Percentiles rank a stretch among this genome's conserved stretches.
phyloP scores from a whole-genome alignment of 1,139 yeast genomes.

The Debaryomyces singareniensis region DNA sequence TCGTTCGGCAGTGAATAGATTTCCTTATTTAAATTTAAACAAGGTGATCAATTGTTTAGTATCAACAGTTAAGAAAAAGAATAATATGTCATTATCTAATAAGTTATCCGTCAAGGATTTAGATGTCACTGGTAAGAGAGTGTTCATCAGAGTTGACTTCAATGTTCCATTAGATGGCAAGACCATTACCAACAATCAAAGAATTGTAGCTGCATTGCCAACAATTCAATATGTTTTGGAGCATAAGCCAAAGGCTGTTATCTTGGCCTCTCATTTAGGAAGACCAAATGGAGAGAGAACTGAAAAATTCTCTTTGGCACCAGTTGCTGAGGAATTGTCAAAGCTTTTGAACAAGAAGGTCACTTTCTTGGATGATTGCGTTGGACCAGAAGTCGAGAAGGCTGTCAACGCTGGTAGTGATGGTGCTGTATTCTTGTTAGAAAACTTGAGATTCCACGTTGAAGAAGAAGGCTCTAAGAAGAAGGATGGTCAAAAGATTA shows the following conservation, averaged over 20 bases:
- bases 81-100: conserved; percentile 76
- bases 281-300: conserved; percentile 91
- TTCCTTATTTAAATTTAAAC: background rate
- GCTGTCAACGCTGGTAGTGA: conserved; percentile 62
- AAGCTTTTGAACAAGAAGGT: conserved; percentile 64
- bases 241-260: conserved; percentile 80
- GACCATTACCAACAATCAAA: conserved; percentile 95
- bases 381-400: conserved; percentile 78
- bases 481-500: conserved; percentile 81
- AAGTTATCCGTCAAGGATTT: conserved; percentile 90
- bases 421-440: conserved; percentile 78
- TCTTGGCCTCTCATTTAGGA: conserved; percentile 94
- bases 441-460: conserved; percentile 94
- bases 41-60: background rate
- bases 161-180: conserved; percentile 95
- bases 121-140: conserved; percentile 80
- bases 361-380: conserved; percentile 78
- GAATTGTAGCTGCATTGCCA: conserved; percentile 97
- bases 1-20: too few species aligned
- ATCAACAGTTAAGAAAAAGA: conserved; percentile 1
- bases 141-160: conserved; percentile 95
- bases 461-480: conserved; percentile 91
- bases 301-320: conserved; percentile 82
- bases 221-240: conserved; percentile 90
- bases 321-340: conserved; percentile 82